Evolutionary conservation across 768 basidiomycete species (phyloP), one percentile per base, ranked within the genome.

Genomic region (Lentinula detonsa): DNA sequence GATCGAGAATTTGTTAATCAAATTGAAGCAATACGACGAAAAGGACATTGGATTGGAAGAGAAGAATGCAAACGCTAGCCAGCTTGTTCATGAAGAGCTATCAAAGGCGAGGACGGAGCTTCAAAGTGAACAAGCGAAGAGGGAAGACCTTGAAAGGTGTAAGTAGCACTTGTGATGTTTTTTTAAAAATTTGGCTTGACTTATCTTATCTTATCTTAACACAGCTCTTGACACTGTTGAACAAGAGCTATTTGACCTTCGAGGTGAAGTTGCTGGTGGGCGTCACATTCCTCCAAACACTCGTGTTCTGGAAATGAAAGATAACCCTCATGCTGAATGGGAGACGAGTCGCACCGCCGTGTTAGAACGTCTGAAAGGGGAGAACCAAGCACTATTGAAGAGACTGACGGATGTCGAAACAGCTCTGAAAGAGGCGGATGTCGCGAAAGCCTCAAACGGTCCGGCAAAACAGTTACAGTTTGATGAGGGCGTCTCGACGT

Each of bases 321-420:
- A 89, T 49, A 95, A 95, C 66, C 95, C 95, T 0, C 91, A 90
- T n/a, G 81, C 87, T 65, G 78, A 86, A 64, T 92, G 93, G 84
- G 83, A 83, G 13, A 90, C 91, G 49, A 74, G 92, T 33, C 80
- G 94, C 52, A 81, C 87, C 64, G 87, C 81, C 21, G 86, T 81
- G 18, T 79, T 98, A 75, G 87, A 94, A 40, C 76, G 87, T 21
- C 75, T 98, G 37, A 85, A 82, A 72, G 76, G 73, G 46, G 96
- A 99, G 77, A 99, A 98, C 68, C 83, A 85, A 49, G 93, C 91
- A 1, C 74, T 98, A 18, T 73, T 96, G 63, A 81, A 78, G 51
- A 75, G 88, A 48, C 68, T 96, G 59, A 78, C 75, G 65, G 85
- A 84, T 13, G 72, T 92, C 4, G 89, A 89, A 67, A 75, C 72